Evolutionary conservation across 1,139 yeast genomes (phyloP), one percentile per base, ranked within the genome.

Genomic region (Candida sanyaensis): DNA sequence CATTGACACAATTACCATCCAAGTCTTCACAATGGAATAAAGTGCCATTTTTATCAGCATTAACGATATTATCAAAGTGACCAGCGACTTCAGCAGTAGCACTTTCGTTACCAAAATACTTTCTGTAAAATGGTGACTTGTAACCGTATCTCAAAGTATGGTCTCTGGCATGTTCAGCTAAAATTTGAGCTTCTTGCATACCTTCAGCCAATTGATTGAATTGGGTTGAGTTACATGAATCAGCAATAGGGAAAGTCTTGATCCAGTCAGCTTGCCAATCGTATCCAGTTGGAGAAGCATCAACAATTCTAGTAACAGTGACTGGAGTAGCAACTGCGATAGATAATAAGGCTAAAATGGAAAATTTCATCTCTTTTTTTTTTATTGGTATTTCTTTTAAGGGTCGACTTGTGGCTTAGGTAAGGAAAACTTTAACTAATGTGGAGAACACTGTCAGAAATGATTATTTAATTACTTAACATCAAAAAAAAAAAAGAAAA

Each of bases 21-120:
- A 58, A 53, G 47, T 69, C 64, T 44, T 69, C 74, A 60, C 75
- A 70, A 38, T 73, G 59, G 53, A 67, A 63, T 24, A 68, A 40
- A 24, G 60, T 51, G 11, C 58, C 58, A 43, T 58, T 53, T 55
- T 69, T 65, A 40, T 68, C 65, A 34, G 64, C 67, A 39, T 59
- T 57, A 12, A 63, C 59, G 42, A 67, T 40, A 36, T 52, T 52
- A 13, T 64, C 66, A 41, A 50, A 63, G 56, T 63, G 59, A n/a
- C 75, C 75, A 44, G 66, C 52, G 9, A 69, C 73, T 46, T 61
- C 68, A 21, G 55, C 55, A 37, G 65, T 60, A 9, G 68, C 56
- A n/a, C 65, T 54, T 8, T 38, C 28, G 23, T 65, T 61, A 33
- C 73, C 74, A 51, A 70, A 70, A 44, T 62, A 64, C 32, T 54